A percentile compares a stretch with the other conserved stretches of the same genome.
These are phyloP conservation scores for Primulina tabacum DNA, from an alignment of 257 asterid genomes.

Conservation along the genomic window DNA sequence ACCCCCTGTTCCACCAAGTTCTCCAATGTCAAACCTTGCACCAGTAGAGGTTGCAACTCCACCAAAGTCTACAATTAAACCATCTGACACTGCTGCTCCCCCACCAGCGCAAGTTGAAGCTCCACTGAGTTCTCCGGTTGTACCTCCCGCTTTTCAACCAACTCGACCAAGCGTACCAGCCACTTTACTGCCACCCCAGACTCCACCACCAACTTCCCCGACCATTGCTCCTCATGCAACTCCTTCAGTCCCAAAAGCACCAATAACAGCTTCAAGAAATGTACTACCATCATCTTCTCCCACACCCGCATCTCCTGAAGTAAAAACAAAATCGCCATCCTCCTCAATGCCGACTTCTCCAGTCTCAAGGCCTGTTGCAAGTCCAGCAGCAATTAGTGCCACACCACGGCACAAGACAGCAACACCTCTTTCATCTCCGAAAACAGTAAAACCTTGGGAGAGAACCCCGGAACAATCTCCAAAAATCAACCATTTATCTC, in stretches of 20 bases:
- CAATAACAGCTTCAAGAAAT: slow-evolving; percentile 2
- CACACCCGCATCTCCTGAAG: slow-evolving; percentile 26
- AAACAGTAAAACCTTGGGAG: slow-evolving; percentile 29
- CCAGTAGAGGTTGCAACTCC: neutral
- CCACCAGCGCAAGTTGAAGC: slow-evolving; percentile 16
- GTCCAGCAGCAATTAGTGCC: slow-evolving; percentile 8
- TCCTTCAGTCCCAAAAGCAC: slow-evolving; percentile 1
- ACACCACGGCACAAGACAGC: slow-evolving; percentile 16
- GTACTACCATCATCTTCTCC: slow-evolving; percentile 17
- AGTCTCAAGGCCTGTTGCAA: slow-evolving; percentile 19
- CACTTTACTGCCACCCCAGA: slow-evolving; percentile 5
- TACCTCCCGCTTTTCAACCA: neutral
- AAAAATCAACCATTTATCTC: slow-evolving; percentile 30
- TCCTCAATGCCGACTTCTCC: slow-evolving; percentile 31
- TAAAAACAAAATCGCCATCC: slow-evolving; percentile 26
- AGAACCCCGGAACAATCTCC: slow-evolving; percentile 40
- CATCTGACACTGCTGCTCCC: neutral
- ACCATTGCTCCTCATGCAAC: slow-evolving; percentile 16
- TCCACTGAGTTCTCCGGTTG: slow-evolving; percentile 3
- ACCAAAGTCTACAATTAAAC: slow-evolving; percentile 18
- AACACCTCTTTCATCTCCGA: slow-evolving; percentile 42
- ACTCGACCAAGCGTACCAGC: slow-evolving; percentile 9
- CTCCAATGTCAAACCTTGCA: slow-evolving; percentile 15
- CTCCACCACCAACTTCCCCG: slow-evolving; percentile 21
- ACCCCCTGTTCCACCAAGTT: slow-evolving; percentile 10